Conservation (phyloP, 2,329 filamentous ascomycete genomes). For the Cryoendolithus antarcticus region DNA sequence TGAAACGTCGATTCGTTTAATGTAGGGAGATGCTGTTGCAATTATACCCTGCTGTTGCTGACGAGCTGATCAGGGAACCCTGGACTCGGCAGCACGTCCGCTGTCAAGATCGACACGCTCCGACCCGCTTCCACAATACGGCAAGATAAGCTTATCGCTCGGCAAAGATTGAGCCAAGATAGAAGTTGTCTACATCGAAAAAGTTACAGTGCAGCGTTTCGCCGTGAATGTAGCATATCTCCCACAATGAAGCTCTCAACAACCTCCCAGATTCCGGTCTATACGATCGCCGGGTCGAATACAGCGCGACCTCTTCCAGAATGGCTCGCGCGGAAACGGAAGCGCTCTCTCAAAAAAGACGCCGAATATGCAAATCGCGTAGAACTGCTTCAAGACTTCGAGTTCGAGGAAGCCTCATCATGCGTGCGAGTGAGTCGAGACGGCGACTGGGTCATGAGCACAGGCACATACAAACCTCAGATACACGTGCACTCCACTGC, state of each 20-base stretch:
- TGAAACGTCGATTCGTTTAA: too few relatives aligned
- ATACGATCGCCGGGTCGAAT: constrained; percentile 86
- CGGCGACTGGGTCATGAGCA: constrained; percentile 95
- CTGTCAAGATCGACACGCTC: too few relatives aligned
- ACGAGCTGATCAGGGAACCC: too few relatives aligned
- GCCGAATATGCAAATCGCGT: constrained; percentile 86
- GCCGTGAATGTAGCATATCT: too few relatives aligned
- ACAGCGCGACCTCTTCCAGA: constrained; percentile 82
- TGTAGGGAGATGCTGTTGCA: too few relatives aligned
- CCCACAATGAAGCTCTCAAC: constrained; percentile 65
- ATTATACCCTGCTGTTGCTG: too few relatives aligned
- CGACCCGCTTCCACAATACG: too few relatives aligned
- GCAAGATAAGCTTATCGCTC: too few relatives aligned
- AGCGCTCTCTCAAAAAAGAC: constrained; percentile 84
- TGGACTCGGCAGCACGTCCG: too few relatives aligned
- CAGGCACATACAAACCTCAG: constrained; percentile 61
- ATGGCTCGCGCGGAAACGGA: constrained; percentile 83
- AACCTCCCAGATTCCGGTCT: constrained; percentile 73
- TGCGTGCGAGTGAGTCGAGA: constrained; percentile 87
- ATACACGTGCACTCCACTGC: constrained; percentile 94
- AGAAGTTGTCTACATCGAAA: too few relatives aligned
- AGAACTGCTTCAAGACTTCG: constrained; percentile 92
- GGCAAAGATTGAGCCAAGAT: too few relatives aligned
- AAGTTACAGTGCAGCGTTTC: too few relatives aligned
- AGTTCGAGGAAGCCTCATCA: constrained; percentile 88